These are phyloP conservation scores for Lactifluus rugatus DNA, from an alignment of 768 basidiomycete species.

Conservation along the genomic window DNA sequence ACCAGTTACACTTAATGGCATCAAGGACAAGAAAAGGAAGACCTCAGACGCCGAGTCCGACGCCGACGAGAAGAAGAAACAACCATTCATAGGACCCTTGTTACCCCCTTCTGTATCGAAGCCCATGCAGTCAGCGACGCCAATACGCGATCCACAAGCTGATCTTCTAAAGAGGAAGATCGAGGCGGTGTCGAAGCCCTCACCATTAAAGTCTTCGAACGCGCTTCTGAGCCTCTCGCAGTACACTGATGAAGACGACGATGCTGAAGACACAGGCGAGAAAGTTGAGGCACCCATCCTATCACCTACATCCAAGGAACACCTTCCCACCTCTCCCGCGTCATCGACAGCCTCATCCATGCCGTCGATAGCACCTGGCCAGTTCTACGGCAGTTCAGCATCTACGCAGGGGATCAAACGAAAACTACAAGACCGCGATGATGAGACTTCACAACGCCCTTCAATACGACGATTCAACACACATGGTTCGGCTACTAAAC, in stretches of 20 bases:
- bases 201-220: constrained; percentile 22
- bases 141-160: constrained; percentile 42
- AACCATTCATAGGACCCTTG: constrained; percentile 56
- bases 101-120: constrained; percentile 38
- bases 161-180: constrained; percentile 45
- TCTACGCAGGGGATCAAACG: constrained; percentile 30
- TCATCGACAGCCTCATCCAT: constrained; percentile 2
- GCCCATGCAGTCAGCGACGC: neutral
- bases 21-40: constrained; percentile 40
- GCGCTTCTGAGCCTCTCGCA: constrained; percentile 32
- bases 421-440: constrained; percentile 30
- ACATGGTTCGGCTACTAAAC: neutral
- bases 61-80: constrained; percentile 40
- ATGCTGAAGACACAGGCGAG: constrained; percentile 26
- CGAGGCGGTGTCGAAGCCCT: constrained; percentile 27
- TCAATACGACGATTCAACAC: neutral
- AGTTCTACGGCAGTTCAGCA: constrained; percentile 9
- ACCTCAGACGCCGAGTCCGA: constrained; percentile 36
- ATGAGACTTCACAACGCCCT: constrained; percentile 21
- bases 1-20: constrained; percentile 21
- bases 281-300: constrained; percentile 19
- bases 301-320: neutral
- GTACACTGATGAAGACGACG: constrained; percentile 36
- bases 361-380: constrained; percentile 4
- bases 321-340: neutral